Base-by-base conservation (phyloP, 371 early-diverging fungal genomes). In the Batrachochytrium dendrobatidis region DNA sequence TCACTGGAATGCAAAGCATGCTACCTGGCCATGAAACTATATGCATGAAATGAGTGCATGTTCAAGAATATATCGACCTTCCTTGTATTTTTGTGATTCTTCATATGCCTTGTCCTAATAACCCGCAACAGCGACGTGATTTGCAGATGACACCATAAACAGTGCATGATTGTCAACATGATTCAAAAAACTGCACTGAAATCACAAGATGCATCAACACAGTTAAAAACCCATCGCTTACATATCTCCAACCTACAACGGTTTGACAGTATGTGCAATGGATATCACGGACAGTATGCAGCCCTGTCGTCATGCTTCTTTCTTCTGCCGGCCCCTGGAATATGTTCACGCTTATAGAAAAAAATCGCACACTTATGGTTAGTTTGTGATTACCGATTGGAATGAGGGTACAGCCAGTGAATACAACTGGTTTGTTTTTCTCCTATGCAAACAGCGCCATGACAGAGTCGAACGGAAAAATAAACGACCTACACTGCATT, bases 161-260 rank as follows among this genome's bases (percentile, higher is more conserved):
- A 20, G 44, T 44, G 25, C 34, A 53, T 22, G 8, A 50, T 34
- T 48, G n/a, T 32, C 35, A 35, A 34, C 28, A 39, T 1, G 15
- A 39, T 15, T 20, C 15, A 20, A 15, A 20, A 39, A 15, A 39
- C 15, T 20, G 20, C 15, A 20, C 39, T 20, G 20, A 39, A 15
- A 15, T 15, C 15, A 15, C 39, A 15, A 15, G 15, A 20, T 39
- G 39, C 39, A 39, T 39, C 39, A 39, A 15, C 39, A 20, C 39
- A 39, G 20, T 39, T 15, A 15, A 20, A 20, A 15, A 15, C 15
- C 20, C 39, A 15, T 15, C 20, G 39, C 74, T 66, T 58, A 85
- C 74, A 64, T 90, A 90, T 60, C 83, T 82, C 88, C 90, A 91
- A 3, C 92, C 92, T n/a, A 91, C 66, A 26, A 82, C 74, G n/a